A percentile compares a stretch with the other conserved stretches of the same genome.
Evolutionary conservation across 148 eudicot species (phyloP).

Genomic region (Fagopyrum esculentum): DNA sequence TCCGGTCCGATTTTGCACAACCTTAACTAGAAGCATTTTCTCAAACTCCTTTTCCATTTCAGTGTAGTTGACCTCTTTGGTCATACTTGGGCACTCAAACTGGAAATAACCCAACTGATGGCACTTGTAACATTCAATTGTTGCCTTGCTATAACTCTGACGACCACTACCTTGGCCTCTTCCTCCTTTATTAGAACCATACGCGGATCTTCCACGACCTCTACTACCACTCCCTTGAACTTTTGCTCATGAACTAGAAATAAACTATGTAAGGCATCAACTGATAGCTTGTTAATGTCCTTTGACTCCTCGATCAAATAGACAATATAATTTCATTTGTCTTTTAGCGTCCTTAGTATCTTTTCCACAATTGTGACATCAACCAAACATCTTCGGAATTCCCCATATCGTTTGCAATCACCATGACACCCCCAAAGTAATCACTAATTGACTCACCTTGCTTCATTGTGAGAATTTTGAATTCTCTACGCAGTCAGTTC

Average conservation of each 20-base stretch:
- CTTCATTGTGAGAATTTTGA: too few relatives aligned
- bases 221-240: slow-evolving; percentile 17
- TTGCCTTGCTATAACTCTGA: neutral
- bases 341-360: slow-evolving; percentile 14
- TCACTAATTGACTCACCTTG: too few relatives aligned
- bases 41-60: slow-evolving; percentile 19
- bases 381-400: slow-evolving; percentile 11
- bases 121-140: slow-evolving; percentile 15
- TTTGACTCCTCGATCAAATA: slow-evolving; percentile 21
- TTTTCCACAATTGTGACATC: slow-evolving; percentile 19
- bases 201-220: slow-evolving; percentile 15
- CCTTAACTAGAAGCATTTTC: slow-evolving; percentile 9
- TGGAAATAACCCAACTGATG: slow-evolving; percentile 15
- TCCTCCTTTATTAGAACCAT: slow-evolving; percentile 8
- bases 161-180: slow-evolving; percentile 17
- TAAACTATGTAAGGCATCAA: too few relatives aligned
- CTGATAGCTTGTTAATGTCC: slow-evolving; percentile 16
- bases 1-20: too few relatives aligned
- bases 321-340: too few relatives aligned
- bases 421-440: too few relatives aligned
- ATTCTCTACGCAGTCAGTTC: too few relatives aligned
- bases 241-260: too few relatives aligned
- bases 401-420: slow-evolving; percentile 10
- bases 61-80: too few relatives aligned
- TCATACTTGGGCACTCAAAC: slow-evolving; percentile 16